A percentile compares a stretch with the other conserved stretches of the same genome.
These are phyloP conservation scores for Suhomyces emberorum DNA, from an alignment of 805 yeast genomes.

Conservation along the genomic window DNA sequence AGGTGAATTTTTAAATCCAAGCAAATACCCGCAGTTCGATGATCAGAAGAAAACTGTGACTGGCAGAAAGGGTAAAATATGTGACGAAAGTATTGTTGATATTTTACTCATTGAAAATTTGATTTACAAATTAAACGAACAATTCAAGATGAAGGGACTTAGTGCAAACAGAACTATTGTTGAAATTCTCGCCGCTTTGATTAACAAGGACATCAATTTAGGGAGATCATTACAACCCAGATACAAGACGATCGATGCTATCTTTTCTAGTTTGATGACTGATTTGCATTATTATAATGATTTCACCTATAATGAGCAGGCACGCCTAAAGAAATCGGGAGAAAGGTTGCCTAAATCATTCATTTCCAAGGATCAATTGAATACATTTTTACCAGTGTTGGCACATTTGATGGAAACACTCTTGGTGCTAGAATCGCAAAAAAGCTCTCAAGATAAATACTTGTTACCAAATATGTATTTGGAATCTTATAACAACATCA, in stretches of 20 bases:
- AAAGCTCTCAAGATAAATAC: slow-evolving; percentile 11
- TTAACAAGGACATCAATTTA: slow-evolving; percentile 16
- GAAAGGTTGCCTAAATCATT: slow-evolving; percentile 20
- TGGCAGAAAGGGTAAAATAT: not conserved
- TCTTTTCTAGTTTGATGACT: slow-evolving; percentile 27
- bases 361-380: slow-evolving; percentile 23
- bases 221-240: slow-evolving; percentile 19
- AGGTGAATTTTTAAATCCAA: not conserved
- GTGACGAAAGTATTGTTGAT: slow-evolving; percentile 19
- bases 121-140: slow-evolving; percentile 30
- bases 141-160: slow-evolving; percentile 12
- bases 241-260: slow-evolving; percentile 26
- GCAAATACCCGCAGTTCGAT: slow-evolving; percentile 2
- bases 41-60: not conserved
- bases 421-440: slow-evolving; percentile 15
- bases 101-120: slow-evolving; percentile 30
- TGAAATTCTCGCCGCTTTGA: slow-evolving; percentile 26
- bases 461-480: slow-evolving; percentile 18
- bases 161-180: slow-evolving; percentile 21
- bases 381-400: slow-evolving; percentile 17
- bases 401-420: slow-evolving; percentile 22
- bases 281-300: slow-evolving; percentile 29
- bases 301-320: slow-evolving; percentile 19
- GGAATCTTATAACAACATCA: slow-evolving; percentile 23
- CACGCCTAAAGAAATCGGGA: slow-evolving; percentile 7